Evolutionary conservation across 106 monocot species (phyloP), one percentile per base, ranked within the genome.

Genomic region (Alisma plantagoaquatica): DNA sequence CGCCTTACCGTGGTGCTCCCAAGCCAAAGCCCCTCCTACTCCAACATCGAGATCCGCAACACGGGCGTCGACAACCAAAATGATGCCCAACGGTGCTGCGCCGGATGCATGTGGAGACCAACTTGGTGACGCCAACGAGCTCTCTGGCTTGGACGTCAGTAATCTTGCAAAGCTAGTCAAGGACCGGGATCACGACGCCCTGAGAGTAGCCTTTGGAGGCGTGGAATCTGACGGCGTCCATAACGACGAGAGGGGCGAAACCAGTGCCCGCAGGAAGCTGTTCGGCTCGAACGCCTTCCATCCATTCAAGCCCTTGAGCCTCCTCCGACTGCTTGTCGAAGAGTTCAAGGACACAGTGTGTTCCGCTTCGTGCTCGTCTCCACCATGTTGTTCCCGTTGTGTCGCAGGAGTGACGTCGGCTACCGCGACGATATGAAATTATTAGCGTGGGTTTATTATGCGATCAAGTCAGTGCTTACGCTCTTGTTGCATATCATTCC

Each of bases 371-470:
- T 77, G 14, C 12, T 62, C 21, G 77, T 11, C 29, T 77, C 72
- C 47, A 72, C 72, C 17, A 68, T 41, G 0, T 26, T 77, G 41
- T 77, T 72, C 11, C 67, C 72, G 2, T 67, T 33, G 22, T 77
- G 72, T 35, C 72, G 77, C 27, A 64, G 72, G 27, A 67, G 72
- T 29, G 67, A 77, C 68, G 67, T 72, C 53, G 77, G 77, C 33
- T 19, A 72, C 27, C 52, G 55, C 24, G 54, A 62, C 10, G 77
- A 72, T 7, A n/a, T n/a, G n/a, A n/a, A n/a, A n/a, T n/a, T n/a
- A n/a, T n/a, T n/a, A n/a, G n/a, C n/a, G n/a, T 77, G 77, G 77
- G 72, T 72, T 48, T 71, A 77, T 2, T 71, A 72, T 47, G 77
- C 10, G 72, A 72, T 68, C 72, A 72, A 29, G 67, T 77, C 46